phyloP scores from a whole-genome alignment of 768 basidiomycete genomes.

The Fomitopsis serialis region DNA sequence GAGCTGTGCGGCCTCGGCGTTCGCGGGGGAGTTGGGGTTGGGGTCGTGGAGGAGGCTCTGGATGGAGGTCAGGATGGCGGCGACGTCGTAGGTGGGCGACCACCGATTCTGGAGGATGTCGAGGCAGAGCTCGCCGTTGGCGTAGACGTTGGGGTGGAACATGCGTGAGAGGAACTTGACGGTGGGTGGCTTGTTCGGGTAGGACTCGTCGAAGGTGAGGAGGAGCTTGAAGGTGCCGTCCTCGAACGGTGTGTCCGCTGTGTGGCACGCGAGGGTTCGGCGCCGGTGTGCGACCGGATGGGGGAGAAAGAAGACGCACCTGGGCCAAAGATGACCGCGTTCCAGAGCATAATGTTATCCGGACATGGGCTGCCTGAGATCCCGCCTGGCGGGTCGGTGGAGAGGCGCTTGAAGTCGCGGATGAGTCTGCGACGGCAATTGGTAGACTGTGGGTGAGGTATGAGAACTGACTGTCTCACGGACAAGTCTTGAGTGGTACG shows the following conservation, averaged over 20 bases:
- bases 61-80: constrained; percentile 94
- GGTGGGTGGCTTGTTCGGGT: constrained; percentile 97
- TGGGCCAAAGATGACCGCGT: constrained; percentile 98
- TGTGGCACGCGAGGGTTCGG: not conserved
- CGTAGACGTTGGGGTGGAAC: constrained; percentile 99
- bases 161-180: constrained; percentile 96
- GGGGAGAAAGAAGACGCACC: constrained; percentile 42
- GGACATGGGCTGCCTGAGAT: constrained; percentile 96
- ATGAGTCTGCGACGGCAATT: constrained; percentile 93
- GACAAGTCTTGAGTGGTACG: no score
- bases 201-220: constrained; percentile 94
- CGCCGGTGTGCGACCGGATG: not conserved
- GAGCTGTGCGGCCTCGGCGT: constrained; percentile 95
- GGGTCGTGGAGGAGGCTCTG: constrained; percentile 96
- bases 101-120: constrained; percentile 99
- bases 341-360: constrained; percentile 99
- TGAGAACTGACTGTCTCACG: no score
- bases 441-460: constrained; percentile 58
- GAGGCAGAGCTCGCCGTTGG: constrained; percentile 95
- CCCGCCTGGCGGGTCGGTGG: constrained; percentile 91
- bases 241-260: constrained; percentile 98
- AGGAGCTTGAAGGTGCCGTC: constrained; percentile 98
- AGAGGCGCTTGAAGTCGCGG: constrained; percentile 94
- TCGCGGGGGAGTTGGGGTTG: constrained; percentile 97
- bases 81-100: constrained; percentile 98